Base-by-base conservation (phyloP, 2,329 filamentous ascomycete species). In the Fusarium luffae region DNA sequence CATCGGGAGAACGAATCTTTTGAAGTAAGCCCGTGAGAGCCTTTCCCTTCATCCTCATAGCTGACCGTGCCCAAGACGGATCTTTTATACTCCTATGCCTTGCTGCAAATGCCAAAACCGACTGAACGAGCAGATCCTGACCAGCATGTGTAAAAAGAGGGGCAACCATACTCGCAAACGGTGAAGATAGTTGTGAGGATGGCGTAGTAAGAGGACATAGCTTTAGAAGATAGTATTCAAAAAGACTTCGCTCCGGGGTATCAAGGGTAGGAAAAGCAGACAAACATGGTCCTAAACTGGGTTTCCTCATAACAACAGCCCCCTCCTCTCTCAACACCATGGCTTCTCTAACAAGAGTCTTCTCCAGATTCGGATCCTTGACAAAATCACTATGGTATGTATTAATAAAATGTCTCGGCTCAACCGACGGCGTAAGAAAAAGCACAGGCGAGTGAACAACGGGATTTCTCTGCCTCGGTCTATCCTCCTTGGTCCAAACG, bases 401-500 rank as follows among this genome's bases (percentile, higher is more conserved):
- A 56, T 71, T 72, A 7, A 71, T 72, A 18, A 71, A 71, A 51
- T 71, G 69, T 7, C 55, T 46, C 3, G 69, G 52, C 13, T 54
- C 62, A 55, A 68, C 7, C 4, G 40, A 50, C 6, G 57, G 61
- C 4, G 27, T 27, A n/a, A 32, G 27, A 14, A 68, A 18, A 16
- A 40, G 23, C 9, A 25, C 21, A 3, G 57, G 48, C 1, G 47
- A 27, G 12, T 54, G 47, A 23, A 49, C 32, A 2, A 56, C 34
- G 4, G 60, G 68, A 4, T 43, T 48, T 2, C 58, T 37, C 11
- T 40, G 54, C 11, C 43, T 54, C 1, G 56, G 32, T 9, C 7
- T 34, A 37, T 56, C 37, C 14, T 63, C 62, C 19, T 76, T 77
- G 7, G 68, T 59, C 76, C 76, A 78, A 14, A 77, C 74, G 5